These are phyloP conservation scores for Vigna hirtella DNA, from an alignment of 306 rosid genomes.

Conservation along the genomic window DNA sequence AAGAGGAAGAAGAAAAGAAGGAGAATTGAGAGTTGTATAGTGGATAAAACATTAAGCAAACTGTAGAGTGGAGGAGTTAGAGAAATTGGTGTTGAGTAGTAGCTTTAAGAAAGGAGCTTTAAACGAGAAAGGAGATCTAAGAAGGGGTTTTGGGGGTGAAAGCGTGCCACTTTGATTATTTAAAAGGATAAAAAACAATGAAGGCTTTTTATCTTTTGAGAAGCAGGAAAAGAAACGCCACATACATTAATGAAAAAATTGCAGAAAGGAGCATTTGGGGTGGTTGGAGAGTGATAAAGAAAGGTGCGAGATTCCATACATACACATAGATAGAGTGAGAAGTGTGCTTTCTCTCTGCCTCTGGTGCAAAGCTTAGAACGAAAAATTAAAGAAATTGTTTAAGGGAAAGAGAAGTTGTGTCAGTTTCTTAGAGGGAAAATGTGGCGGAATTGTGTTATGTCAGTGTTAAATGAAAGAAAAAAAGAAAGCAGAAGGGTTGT, in stretches of 20 bases:
- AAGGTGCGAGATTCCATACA: conserved; percentile 58
- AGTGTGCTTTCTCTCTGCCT: neutral
- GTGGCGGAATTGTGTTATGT: neutral
- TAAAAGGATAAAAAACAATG: conserved; percentile 42
- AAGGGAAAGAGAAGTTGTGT: conserved; percentile 47
- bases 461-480: neutral
- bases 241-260: neutral
- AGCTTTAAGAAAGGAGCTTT: conserved; percentile 59
- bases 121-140: conserved; percentile 45
- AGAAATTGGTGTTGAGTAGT: conserved; percentile 35
- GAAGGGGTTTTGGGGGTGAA: conserved; percentile 32
- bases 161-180: conserved; percentile 51
- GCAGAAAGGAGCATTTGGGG: conserved; percentile 43
- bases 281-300: conserved; percentile 34
- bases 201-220: conserved; percentile 47
- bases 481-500: neutral
- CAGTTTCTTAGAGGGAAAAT: conserved; percentile 37
- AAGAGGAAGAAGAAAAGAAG: too few relatives aligned
- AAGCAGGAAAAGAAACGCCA: conserved; percentile 35
- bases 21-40: neutral
- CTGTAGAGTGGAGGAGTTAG: neutral
- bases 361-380: conserved; percentile 20
- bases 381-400: conserved; percentile 28
- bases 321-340: neutral
- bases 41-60: neutral